Evolutionary conservation across 2,329 filamentous ascomycete species (phyloP).

Genomic region (Aspergillus fumigatus): DNA sequence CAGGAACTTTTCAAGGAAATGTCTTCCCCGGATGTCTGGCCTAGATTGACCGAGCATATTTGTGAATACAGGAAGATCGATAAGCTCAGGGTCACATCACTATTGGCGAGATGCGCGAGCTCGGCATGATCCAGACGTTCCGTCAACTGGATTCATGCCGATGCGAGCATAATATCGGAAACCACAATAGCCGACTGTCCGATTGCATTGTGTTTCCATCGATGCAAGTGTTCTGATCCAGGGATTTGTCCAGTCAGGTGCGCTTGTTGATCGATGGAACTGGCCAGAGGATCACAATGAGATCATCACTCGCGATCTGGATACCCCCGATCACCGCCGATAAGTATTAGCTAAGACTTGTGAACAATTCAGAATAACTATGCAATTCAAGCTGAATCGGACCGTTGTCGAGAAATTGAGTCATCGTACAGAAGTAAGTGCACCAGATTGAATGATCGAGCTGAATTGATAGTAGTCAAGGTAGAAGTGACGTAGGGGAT

Average conservation of each 20-base stretch:
- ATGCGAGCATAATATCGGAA: not conserved
- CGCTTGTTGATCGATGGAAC: not conserved
- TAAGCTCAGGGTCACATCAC: not conserved
- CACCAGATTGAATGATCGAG: not conserved
- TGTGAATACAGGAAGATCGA: not conserved
- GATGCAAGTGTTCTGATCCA: not conserved
- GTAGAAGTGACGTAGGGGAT: not conserved
- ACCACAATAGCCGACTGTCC: not conserved
- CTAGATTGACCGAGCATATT: not conserved
- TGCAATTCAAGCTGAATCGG: not conserved
- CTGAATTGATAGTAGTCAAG: not conserved
- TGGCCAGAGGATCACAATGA: slow-evolving; percentile 4
- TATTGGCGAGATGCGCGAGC: not conserved
- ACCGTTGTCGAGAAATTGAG: not conserved
- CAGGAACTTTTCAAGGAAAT: not conserved
- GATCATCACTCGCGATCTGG: slow-evolving; percentile 2
- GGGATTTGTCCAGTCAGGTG: not conserved
- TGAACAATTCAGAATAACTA: not conserved
- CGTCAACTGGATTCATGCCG: not conserved
- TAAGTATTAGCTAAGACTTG: not conserved
- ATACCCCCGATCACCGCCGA: not conserved
- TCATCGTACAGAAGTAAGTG: not conserved
- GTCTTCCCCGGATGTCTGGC: not conserved
- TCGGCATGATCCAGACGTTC: not conserved
- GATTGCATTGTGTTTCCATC: not conserved